Base-by-base conservation (phyloP, 208 protist species). In the Borovskyia barvae region DNA sequence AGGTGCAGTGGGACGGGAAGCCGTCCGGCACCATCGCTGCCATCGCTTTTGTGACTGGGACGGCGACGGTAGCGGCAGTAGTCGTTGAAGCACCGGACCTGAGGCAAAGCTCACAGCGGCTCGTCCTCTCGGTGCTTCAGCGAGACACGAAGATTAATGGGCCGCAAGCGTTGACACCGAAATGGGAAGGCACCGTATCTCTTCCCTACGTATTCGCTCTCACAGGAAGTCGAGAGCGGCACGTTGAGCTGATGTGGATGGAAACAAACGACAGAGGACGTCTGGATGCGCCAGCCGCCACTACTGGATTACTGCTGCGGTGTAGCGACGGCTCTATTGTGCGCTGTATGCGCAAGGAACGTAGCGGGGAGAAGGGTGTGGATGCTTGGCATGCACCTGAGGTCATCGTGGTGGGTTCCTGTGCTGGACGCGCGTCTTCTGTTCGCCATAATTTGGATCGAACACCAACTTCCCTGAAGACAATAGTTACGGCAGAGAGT, bases 291-390 rank as follows among this genome's bases (percentile, higher is more conserved):
- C 24, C 33, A 39, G 5, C 54, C 2, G 6, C 24, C 11, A 17
- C 6, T 2, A 15, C 15, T 17, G 60, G 41, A 3, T 17, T 71
- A 20, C 17, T 71, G 2, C 39, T 71, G 25, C 33, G 48, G 9
- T 17, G 59, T 12, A 71, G 48, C 30, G 47, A 59, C 26, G 55
- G 64, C 25, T 47, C 46, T 17, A 17, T 63, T 1, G 9, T 71
- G 19, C 48, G 64, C 17, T 61, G 47, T 24, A 7, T 19, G 3
- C 19, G 47, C 30, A 19, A 6, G n/a, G 11, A 43, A 9, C 6
- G 15, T 9, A 14, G 3, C 9, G 30, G 9, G 19, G 8, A 14
- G 0, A 30, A 62, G 9, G 32, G 11, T 3, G 22, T 7, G 0
- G 14, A 17, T 3, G 2, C 32, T 2, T 71, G 64, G 64, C 3